These are phyloP conservation scores for Candida easanensis DNA, from an alignment of 805 yeast species.

Conservation along the genomic window DNA sequence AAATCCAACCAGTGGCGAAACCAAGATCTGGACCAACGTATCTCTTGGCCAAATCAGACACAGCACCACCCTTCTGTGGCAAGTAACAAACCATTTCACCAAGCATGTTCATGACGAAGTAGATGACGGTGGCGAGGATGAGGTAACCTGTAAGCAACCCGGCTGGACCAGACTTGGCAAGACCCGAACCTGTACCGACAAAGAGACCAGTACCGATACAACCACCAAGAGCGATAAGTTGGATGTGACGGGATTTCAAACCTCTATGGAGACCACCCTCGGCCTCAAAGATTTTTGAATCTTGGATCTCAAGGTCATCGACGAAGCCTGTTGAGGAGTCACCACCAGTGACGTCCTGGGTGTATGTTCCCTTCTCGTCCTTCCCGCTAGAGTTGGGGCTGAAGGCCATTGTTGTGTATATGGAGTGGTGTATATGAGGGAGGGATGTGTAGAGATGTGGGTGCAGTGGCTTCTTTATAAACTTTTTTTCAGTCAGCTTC, in stretches of 20 bases:
- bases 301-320: conserved; percentile 23
- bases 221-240: conserved; percentile 82
- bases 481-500: no score
- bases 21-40: conserved; percentile 37
- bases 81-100: conserved; percentile 68
- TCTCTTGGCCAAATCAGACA: conserved; percentile 55
- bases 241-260: conserved; percentile 65
- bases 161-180: conserved; percentile 73
- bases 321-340: conserved; percentile 26
- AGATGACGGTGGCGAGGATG: conserved; percentile 61
- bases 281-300: conserved; percentile 1
- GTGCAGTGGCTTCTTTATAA: no score
- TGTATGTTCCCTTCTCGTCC: conserved; percentile 20
- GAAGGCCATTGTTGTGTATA: background rate
- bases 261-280: conserved; percentile 24
- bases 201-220: conserved; percentile 83
- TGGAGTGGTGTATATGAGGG: no score
- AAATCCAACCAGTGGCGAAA: conserved; percentile 31
- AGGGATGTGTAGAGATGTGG: no score
- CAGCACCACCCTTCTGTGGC: conserved; percentile 63
- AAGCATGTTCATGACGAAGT: conserved; percentile 59
- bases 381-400: background rate
- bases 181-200: conserved; percentile 66
- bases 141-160: conserved; percentile 59
- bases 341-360: conserved; percentile 17